A percentile compares a stretch with the other conserved stretches of the same genome.
phyloP scores from a whole-genome alignment of 2,329 filamentous ascomycete genomes.

The Mollisia scopiformis region DNA sequence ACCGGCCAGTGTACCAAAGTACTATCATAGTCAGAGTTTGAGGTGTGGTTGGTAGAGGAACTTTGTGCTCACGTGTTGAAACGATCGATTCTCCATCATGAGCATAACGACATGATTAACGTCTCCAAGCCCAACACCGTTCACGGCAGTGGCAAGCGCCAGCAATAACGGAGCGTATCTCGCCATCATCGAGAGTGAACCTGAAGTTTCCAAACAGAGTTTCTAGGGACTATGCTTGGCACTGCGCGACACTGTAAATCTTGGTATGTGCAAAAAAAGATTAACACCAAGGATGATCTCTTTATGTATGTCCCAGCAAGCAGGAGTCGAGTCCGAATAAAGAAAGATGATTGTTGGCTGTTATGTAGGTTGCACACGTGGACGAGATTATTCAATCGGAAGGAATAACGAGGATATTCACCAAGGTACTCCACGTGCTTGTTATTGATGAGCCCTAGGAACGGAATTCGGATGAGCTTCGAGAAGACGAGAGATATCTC shows the following conservation, averaged over 20 bases:
- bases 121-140: slow-evolving; percentile 46
- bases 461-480: background rate
- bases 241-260: no score
- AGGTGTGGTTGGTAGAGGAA: background rate
- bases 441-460: background rate
- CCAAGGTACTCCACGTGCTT: background rate
- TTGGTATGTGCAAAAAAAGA: no score
- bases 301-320: background rate
- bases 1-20: slow-evolving; percentile 56
- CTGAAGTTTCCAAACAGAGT: background rate
- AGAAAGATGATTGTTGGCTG: background rate
- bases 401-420: background rate
- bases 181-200: slow-evolving; percentile 8
- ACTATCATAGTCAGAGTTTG: slow-evolving; percentile 28
- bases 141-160: slow-evolving; percentile 7
- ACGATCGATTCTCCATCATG: slow-evolving; percentile 51
- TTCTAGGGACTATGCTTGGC: background rate
- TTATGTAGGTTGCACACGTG: background rate
- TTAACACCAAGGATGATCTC: background rate
- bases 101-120: slow-evolving; percentile 59
- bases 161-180: slow-evolving; percentile 4
- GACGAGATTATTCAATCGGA: no score
- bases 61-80: slow-evolving; percentile 38
- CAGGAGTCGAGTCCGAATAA: background rate
- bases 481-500: background rate